Base-by-base conservation (phyloP, 257 asterid species). In the Primulina huaijiensis region DNA sequence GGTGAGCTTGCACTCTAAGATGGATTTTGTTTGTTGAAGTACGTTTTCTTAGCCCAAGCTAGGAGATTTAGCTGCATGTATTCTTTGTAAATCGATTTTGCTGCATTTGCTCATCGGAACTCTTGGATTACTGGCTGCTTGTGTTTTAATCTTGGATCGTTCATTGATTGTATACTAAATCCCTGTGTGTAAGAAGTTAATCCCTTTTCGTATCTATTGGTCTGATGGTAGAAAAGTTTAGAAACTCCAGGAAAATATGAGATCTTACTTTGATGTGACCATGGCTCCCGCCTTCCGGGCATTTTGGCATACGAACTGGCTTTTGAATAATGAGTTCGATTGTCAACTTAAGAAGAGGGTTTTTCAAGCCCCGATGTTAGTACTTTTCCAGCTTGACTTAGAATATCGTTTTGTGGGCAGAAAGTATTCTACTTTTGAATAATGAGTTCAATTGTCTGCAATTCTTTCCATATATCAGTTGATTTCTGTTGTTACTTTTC, bases 1-100 rank as follows among this genome's bases (percentile, higher is more conserved):
- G 89, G 98, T 89, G 20, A 50, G 20, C 3, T 50, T 50, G 2
- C 21, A 16, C 8, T 16, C 57, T 46, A 4, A 43, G n/a, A 50
- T 50, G 16, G 14, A 3, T 17, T 50, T 50, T 50, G 57, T 50
- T 5, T 50, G 20, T 50, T 50, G 8, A 17, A 14, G 57, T 50
- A 5, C 21, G 57, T 16, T 50, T 43, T 50, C 20, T 50, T 50
- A 14, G 56, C 21, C 21, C 57, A 17, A 16, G 8, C 57, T 16
- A 16, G 57, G 57, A 50, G 8, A 46, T 46, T 46, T 46, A 4
- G 56, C 20, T 1, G 56, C 56, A 46, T 46, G 19, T 16, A 46
- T 46, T 46, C 56, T 46, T 46, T 14, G 20, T 11, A 6, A 14
- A 14, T 6, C 16, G 21, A 50, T 16, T 50, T 50, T 16, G 57